Conservation (phyloP, 2,329 filamentous ascomycete genomes). For the Fusarium guadeloupense region DNA sequence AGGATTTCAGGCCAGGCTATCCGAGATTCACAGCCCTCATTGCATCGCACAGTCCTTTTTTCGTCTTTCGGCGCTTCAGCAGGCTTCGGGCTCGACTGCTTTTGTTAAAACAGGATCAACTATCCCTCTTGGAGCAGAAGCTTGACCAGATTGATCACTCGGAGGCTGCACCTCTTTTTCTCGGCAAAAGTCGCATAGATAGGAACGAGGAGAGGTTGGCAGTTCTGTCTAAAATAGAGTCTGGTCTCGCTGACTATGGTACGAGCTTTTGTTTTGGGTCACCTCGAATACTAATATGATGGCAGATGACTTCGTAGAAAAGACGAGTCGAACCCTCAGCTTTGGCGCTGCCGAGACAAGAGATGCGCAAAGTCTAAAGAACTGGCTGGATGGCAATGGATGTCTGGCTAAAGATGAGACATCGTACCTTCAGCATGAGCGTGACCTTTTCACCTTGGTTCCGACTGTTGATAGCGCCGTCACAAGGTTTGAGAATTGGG, state of each 20-base stretch:
- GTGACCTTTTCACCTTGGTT: not conserved
- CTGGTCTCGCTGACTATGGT: not conserved
- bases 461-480: not conserved
- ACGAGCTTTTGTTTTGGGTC: not conserved
- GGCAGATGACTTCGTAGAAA: not conserved
- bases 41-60: not conserved
- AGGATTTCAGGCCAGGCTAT: constrained; percentile 1
- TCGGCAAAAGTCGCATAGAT: not conserved
- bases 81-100: not conserved
- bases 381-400: not conserved
- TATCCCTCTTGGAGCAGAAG: not conserved
- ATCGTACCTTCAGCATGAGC: not conserved
- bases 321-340: not conserved
- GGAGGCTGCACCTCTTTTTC: not conserved
- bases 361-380: not conserved
- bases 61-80: not conserved
- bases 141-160: not conserved
- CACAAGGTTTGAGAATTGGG: not conserved
- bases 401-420: not conserved
- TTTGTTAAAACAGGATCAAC: not conserved
- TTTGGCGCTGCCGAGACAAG: not conserved
- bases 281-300: not conserved
- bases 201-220: not conserved
- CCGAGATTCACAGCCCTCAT: constrained; percentile 3
- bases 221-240: not conserved